Conservation (phyloP, 805 yeast species). For the Saturnispora gosingensis region DNA sequence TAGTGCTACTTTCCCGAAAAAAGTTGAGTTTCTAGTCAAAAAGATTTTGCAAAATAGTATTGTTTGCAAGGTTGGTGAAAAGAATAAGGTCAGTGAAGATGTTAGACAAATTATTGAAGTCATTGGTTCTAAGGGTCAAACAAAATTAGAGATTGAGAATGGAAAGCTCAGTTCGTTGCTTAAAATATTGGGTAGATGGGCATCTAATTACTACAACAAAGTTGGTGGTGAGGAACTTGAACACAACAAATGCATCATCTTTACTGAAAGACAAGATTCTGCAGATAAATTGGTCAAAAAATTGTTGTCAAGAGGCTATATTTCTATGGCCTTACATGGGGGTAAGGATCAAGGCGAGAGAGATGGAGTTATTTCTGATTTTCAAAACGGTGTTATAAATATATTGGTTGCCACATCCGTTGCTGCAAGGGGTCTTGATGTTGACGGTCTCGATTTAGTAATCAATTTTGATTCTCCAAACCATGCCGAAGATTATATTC, state of each 20-base stretch:
- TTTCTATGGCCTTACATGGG: slow-evolving; percentile 74
- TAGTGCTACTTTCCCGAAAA: slow-evolving; percentile 87
- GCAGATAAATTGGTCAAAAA: slow-evolving; percentile 65
- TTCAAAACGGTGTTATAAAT: slow-evolving; percentile 48
- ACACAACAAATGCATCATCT: slow-evolving; percentile 50
- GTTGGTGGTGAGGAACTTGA: slow-evolving; percentile 19
- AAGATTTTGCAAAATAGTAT: slow-evolving; percentile 56
- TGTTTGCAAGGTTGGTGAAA: slow-evolving; percentile 71
- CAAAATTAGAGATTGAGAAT: slow-evolving; percentile 37
- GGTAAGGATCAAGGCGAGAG: slow-evolving; percentile 86
- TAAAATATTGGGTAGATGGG: slow-evolving; percentile 38
- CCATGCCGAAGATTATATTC: slow-evolving; percentile 92
- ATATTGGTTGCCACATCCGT: slow-evolving; percentile 86
- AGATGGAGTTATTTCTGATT: slow-evolving; percentile 61
- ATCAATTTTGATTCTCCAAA: slow-evolving; percentile 75
- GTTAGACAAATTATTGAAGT: slow-evolving; percentile 66
- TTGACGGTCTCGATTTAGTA: slow-evolving; percentile 73
- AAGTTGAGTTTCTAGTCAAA: slow-evolving; percentile 67
- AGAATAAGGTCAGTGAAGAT: slow-evolving; percentile 72
- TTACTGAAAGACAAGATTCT: slow-evolving; percentile 80
- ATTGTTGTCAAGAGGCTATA: slow-evolving; percentile 43
- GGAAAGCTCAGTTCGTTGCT: slow-evolving; percentile 50
- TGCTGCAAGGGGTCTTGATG: slow-evolving; percentile 92
- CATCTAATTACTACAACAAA: slow-evolving; percentile 10
- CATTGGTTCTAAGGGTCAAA: slow-evolving; percentile 31